Base-by-base conservation (phyloP, 2,329 filamentous ascomycete species). In the Fusarium nelsonii region DNA sequence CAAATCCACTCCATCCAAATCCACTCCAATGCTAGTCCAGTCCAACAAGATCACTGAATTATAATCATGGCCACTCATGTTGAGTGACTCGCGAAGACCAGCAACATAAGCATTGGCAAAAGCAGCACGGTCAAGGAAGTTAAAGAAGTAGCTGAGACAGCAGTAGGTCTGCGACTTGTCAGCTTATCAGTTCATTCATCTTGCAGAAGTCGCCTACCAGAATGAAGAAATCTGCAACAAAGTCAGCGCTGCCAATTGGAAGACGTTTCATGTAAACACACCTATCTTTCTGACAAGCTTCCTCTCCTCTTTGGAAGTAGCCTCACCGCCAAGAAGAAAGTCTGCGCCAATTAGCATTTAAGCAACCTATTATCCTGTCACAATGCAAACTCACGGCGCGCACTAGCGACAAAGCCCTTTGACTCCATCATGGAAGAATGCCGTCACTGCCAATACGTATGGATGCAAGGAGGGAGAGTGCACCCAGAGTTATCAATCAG, bases 21-120 rank as follows among this genome's bases (percentile, higher is more conserved):
- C n/a, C n/a, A n/a, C n/a, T n/a, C n/a, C n/a, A n/a, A n/a, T n/a
- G n/a, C n/a, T n/a, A n/a, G n/a, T n/a, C n/a, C n/a, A n/a, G n/a
- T n/a, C n/a, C n/a, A n/a, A n/a, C n/a, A n/a, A n/a, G n/a, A n/a
- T n/a, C n/a, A n/a, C n/a, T n/a, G n/a, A n/a, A 26, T 69, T 74
- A 53, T 75, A 75, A 73, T 83, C 69, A n/a, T 80, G 80, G 2
- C 81, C 81, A 8, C 77, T 82, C 66, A 85, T 71, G 12, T 72
- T 81, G 20, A 84, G 74, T 15, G 82, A 81, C 63, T 83, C 81
- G 45, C 79, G 78, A 69, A 82, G 79, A 3, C 82, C 82, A 14
- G 78, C 80, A 2, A 84, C 72, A 67, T 84, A 84, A 8, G 83
- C 83, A 72, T 84, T 84, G 40, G 73, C 73, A 18, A 74, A 74